Conservation (phyloP, 2,329 filamentous ascomycete species). For the Stagonosporopsis tanaceti region DNA sequence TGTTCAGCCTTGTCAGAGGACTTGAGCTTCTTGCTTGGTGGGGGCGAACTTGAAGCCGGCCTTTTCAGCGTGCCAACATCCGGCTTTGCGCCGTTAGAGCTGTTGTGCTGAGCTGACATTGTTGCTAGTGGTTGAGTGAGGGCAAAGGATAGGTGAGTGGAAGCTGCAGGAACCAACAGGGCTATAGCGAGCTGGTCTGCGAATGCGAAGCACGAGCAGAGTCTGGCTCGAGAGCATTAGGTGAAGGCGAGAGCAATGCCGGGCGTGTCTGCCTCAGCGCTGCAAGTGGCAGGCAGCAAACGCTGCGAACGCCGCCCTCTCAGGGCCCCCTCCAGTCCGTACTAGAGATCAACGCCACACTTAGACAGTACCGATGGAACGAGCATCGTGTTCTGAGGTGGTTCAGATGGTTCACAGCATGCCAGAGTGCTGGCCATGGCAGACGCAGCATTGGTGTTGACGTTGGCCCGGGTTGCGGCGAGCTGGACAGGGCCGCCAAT, state of each 20-base stretch:
- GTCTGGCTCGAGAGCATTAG: neutral
- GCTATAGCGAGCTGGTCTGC: too few relatives aligned
- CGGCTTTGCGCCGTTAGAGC: neutral
- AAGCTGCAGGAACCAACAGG: neutral
- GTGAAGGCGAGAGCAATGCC: neutral
- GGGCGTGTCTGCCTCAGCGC: neutral
- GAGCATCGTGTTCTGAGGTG: neutral
- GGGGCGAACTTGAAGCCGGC: neutral
- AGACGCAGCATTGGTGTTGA: neutral
- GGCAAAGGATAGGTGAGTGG: neutral
- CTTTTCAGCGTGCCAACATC: neutral
- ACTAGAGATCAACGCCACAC: too few relatives aligned
- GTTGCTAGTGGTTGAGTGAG: neutral
- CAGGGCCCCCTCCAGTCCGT: neutral
- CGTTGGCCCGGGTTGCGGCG: slow-evolving; percentile 11
- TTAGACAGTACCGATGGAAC: too few relatives aligned
- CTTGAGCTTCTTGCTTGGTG: slow-evolving; percentile 1
- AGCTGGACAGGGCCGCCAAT: slow-evolving; percentile 10
- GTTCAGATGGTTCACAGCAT: neutral
- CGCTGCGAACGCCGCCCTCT: neutral
- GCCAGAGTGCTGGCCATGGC: neutral
- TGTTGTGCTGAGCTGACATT: neutral
- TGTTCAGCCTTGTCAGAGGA: neutral
- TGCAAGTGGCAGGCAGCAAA: slow-evolving; percentile 1
- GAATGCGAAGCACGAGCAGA: neutral